These are phyloP conservation scores for Sclerotinia nivalis DNA, from an alignment of 2,329 filamentous ascomycete species.

Conservation along the genomic window DNA sequence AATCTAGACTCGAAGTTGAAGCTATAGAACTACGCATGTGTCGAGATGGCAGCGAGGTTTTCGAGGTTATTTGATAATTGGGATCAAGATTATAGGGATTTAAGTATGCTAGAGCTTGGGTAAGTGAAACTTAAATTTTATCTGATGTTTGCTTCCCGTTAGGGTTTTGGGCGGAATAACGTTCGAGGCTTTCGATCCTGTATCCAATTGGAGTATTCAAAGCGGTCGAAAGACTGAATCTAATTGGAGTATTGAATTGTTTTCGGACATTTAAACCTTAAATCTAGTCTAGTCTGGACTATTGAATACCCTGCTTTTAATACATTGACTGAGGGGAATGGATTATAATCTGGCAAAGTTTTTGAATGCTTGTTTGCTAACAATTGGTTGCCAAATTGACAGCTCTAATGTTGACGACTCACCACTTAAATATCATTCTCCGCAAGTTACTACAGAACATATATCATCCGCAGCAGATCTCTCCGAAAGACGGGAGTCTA, in stretches of 20 bases:
- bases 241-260: too few species aligned
- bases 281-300: too few species aligned
- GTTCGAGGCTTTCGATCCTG: too few species aligned
- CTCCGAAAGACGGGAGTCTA: slow-evolving; percentile 1
- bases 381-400: not conserved
- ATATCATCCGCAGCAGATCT: slow-evolving; percentile 15
- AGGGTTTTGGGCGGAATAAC: too few species aligned
- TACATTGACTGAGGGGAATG: not conserved
- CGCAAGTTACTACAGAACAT: not conserved
- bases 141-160: not conserved
- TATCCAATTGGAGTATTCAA: too few species aligned
- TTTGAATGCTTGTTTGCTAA: slow-evolving; percentile 8
- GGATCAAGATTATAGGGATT: slow-evolving; percentile 21
- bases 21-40: not conserved
- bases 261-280: too few species aligned
- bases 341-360: not conserved
- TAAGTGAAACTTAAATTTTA: not conserved
- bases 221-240: too few species aligned
- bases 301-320: not conserved
- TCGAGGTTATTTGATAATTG: slow-evolving; percentile 26
- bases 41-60: slow-evolving; percentile 18
- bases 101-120: slow-evolving; percentile 20
- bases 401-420: not conserved
- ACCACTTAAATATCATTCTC: slow-evolving; percentile 5
- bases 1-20: not conserved